phyloP scores from a whole-genome alignment of 1,284 basidiomycete genomes.

The Sporisorium exsertum region DNA sequence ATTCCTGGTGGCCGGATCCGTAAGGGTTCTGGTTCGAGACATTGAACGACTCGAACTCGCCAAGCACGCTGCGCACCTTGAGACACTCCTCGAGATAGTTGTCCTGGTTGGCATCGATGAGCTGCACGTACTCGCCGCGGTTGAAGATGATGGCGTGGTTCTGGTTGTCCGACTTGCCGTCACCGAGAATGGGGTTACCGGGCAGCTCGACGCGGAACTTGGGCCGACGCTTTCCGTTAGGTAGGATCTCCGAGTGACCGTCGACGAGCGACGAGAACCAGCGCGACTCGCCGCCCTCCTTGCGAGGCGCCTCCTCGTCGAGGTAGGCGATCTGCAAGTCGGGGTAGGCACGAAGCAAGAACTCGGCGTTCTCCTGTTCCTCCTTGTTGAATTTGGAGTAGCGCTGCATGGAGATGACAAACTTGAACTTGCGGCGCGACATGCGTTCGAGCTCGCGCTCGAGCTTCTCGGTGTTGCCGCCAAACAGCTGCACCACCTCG shows the following conservation, averaged over 20 bases:
- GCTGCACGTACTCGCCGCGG: constrained; percentile 97
- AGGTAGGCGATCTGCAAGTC: constrained; percentile 98
- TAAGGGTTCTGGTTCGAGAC: constrained; percentile 90
- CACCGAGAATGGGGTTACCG: constrained; percentile 97
- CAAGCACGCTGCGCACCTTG: constrained; percentile 98
- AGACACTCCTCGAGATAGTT: constrained; percentile 99
- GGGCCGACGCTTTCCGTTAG: constrained; percentile 87
- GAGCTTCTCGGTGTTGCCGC: constrained; percentile 95
- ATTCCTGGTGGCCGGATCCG: constrained; percentile 76
- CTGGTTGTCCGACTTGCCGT: constrained; percentile 99
- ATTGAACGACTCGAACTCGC: constrained; percentile 95
- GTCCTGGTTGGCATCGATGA: constrained; percentile 99
- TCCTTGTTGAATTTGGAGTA: constrained; percentile 99
- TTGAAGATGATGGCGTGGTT: constrained; percentile 99
- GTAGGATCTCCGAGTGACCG: constrained; percentile 94
- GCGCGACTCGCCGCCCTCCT: constrained; percentile 93
- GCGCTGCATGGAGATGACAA: constrained; percentile 98
- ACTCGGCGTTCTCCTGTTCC: constrained; percentile 98
- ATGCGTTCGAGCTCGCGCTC: constrained; percentile 97
- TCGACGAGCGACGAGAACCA: constrained; percentile 97
- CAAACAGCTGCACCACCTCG: constrained; percentile 95
- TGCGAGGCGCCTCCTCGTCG: constrained; percentile 89
- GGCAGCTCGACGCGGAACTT: constrained; percentile 99
- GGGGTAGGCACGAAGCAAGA: constrained; percentile 96
- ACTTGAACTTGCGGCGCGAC: constrained; percentile 98